Evolutionary conservation across 331 rosid genomes (phyloP), one percentile per base, ranked within the genome.

Genomic region (Rhamnella rubrinervis): DNA sequence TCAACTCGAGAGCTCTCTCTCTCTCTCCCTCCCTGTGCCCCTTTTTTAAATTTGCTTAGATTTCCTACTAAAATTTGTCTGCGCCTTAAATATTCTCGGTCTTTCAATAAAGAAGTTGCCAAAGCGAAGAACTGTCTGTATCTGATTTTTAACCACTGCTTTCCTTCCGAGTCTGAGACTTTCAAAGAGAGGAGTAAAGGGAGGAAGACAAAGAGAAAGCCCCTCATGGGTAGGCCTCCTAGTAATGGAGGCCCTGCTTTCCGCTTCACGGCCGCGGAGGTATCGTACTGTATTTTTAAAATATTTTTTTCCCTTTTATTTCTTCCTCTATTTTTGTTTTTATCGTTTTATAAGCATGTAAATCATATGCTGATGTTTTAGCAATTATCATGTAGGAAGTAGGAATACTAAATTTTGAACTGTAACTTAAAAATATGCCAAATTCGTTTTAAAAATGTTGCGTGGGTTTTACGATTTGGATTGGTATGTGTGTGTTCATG

Each of bases 191-290:
- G 55, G 25, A 15, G n/a, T 3, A 68, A 50, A 14, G 25, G 19
- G 25, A 19, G 9, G 7, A 18, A 21, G 58, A 58, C 40, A 21
- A 25, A 41, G 65, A 71, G 57, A 50, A 26, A 20, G 71, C 61
- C 7, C 15, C 16, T 52, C 67, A 92, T 92, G 98, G 98, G 98
- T 80, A 82, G 96, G 79, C 98, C 96, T 66, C 98, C 98, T 55
- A 85, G 96, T 52, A 92, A 89, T 57, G 98, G 98, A 77, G 91
- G 91, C 75, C 98, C 98, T 47, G 85, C 98, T 82, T 92, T 92
- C 78, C 96, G 98, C 67, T 92, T 92, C 86, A 80, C 83, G 21
- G 79, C 74, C 51, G 2, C 79, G 38, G 87, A 83, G 87, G 87
- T 83, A 28, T 38, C 35, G 37, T 18, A 1, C 68, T 69, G 6